Evolutionary conservation across 2,329 filamentous ascomycete genomes (phyloP), one percentile per base, ranked within the genome.

Genomic region (Diaporthe ilicicola): DNA sequence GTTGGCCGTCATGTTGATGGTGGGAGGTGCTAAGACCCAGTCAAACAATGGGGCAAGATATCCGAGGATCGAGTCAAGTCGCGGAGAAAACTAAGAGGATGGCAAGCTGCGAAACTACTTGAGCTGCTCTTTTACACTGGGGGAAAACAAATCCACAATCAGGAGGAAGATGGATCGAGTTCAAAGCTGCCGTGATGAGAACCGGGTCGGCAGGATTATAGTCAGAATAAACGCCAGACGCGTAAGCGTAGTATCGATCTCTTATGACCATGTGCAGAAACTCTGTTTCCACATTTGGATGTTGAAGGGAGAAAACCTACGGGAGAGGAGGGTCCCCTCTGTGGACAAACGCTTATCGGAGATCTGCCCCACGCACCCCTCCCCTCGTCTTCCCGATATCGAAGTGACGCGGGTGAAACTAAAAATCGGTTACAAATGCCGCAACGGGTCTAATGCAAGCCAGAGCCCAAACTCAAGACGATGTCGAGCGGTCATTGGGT

Each of bases 1-100:
- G 65, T 69, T 67, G 66, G 71, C 65, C 8, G 69, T 71, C 71
- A 73, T 71, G 44, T 50, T 55, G 53, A 27, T 34, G 8, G 2
- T 10, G n/a, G 4, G 17, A 13, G 32, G 29, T 50, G 29, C 1
- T 37, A 13, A 32, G 39, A 7, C 13, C 12, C 15, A 13, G 13
- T 19, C 29, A 34, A 10, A 46, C 1, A 17, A 22, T 6, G 24
- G 3, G 29, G 22, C 44, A 37, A 17, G 27, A 17, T 9, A 10
- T 46, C 6, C 13, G 17, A 17, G 27, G n/a, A 24, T 29, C 27
- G 3, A 24, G 27, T 12, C 9, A 19, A 24, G 29, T n/a, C 27
- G 17, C n/a, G 22, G 24, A 29, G 3, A n/a, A n/a, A 5, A 5
- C 15, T 1, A 22, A 34, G 19, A 22, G 24, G 15, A 37, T 9